phyloP scores from a whole-genome alignment of 495 filamentous ascomycete genomes.

The Neurospora pannonica region DNA sequence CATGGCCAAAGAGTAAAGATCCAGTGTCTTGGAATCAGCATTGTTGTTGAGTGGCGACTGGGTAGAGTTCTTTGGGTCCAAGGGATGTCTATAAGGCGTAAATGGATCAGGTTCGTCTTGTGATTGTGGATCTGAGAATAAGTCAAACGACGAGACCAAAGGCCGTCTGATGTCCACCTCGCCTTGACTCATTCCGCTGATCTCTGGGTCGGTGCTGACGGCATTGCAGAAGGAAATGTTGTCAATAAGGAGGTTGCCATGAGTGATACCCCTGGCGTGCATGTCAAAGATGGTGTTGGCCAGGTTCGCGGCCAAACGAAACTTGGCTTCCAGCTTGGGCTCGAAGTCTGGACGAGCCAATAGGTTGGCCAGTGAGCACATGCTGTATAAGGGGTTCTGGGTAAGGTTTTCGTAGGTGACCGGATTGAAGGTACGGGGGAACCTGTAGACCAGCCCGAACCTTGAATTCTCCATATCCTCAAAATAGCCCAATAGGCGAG shows the following conservation, averaged over 20 bases:
- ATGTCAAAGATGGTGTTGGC: slow-evolving; percentile 66
- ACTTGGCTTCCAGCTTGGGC: slow-evolving; percentile 64
- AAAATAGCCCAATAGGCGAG: slow-evolving; percentile 68
- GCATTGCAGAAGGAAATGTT: slow-evolving; percentile 72
- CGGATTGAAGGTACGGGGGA: slow-evolving; percentile 56
- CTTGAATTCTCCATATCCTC: slow-evolving; percentile 68
- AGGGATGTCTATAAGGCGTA: slow-evolving; percentile 64
- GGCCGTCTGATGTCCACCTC: slow-evolving; percentile 62
- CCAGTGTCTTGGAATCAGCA: slow-evolving; percentile 52
- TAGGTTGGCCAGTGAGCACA: slow-evolving; percentile 39
- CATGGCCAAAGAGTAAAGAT: slow-evolving; percentile 78
- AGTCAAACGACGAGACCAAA: slow-evolving; percentile 69
- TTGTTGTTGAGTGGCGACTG: slow-evolving; percentile 38
- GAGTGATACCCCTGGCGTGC: slow-evolving; percentile 64
- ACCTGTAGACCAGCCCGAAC: slow-evolving; percentile 74
- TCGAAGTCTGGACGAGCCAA: slow-evolving; percentile 46
- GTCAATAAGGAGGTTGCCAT: slow-evolving; percentile 70
- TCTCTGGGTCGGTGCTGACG: slow-evolving; percentile 26
- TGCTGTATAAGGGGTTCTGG: slow-evolving; percentile 39
- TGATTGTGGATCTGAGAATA: slow-evolving; percentile 60
- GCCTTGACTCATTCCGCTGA: slow-evolving; percentile 27
- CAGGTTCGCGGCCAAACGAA: slow-evolving; percentile 72
- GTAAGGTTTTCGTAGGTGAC: slow-evolving; percentile 45
- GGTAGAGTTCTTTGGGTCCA: slow-evolving; percentile 52
- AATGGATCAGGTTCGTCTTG: slow-evolving; percentile 31